phyloP scores from a whole-genome alignment of 352 stramenopile genomes.

The Globisporangium okanoganense region DNA sequence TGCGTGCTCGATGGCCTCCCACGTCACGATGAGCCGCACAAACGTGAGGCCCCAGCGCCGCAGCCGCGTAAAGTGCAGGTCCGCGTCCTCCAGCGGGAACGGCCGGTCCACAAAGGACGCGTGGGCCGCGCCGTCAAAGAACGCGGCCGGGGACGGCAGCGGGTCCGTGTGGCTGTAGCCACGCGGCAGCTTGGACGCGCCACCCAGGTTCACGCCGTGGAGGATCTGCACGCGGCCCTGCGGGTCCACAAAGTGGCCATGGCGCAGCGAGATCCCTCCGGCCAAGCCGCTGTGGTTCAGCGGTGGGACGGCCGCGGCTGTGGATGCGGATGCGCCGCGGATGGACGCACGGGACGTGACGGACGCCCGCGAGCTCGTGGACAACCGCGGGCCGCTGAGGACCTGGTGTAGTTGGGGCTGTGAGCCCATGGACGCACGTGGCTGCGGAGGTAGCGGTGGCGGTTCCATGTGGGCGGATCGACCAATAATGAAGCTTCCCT shows the following conservation, averaged over 20 bases:
- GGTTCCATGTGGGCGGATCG: constrained; percentile 1
- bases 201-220: constrained; percentile 86
- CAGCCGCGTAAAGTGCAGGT: constrained; percentile 75
- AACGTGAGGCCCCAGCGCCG: constrained; percentile 81
- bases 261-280: constrained; percentile 35
- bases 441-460: not conserved
- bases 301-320: not conserved
- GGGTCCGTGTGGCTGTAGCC: constrained; percentile 51
- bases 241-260: constrained; percentile 82
- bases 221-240: constrained; percentile 70
- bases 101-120: constrained; percentile 82
- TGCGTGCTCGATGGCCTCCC: constrained; percentile 88
- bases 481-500: not conserved
- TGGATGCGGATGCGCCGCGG: not conserved
- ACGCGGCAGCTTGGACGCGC: constrained; percentile 82
- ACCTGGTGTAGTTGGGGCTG: not conserved
- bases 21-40: constrained; percentile 84
- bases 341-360: not conserved
- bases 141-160: constrained; percentile 19
- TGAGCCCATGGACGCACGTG: not conserved
- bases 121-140: constrained; percentile 44
- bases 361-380: constrained; percentile 9
- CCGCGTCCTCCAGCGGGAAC: constrained; percentile 81
- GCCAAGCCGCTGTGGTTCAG: constrained; percentile 13
- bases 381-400: constrained; percentile 10